Evolutionary conservation across 202 grass and related monocot genomes (phyloP).

Genomic region (Schoenoplectus triqueter): DNA sequence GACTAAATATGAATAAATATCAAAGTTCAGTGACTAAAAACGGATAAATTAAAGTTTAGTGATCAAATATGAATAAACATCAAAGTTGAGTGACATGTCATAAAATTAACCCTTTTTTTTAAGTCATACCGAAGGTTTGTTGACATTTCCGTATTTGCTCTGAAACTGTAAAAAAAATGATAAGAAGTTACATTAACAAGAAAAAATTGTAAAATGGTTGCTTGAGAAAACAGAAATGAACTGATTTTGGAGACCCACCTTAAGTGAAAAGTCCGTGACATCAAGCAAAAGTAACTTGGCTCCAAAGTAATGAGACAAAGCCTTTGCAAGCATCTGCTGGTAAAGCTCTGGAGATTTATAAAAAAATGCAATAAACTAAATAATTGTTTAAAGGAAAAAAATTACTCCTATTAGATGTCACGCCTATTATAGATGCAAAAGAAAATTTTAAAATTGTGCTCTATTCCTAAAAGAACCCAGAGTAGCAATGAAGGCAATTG

Average conservation of each 20-base stretch:
- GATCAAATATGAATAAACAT: too few species aligned
- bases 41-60: too few species aligned
- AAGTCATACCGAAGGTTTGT: slow-evolving; percentile 62
- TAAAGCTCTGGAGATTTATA: slow-evolving; percentile 70
- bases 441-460: neutral
- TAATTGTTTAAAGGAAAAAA: neutral
- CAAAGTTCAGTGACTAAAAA: too few species aligned
- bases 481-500: neutral
- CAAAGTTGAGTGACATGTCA: too few species aligned
- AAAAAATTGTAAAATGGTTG: slow-evolving; percentile 35
- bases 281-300: slow-evolving; percentile 77
- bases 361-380: neutral
- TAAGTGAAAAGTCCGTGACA: slow-evolving; percentile 79
- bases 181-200: neutral
- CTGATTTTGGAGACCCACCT: slow-evolving; percentile 51
- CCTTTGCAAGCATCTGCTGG: slow-evolving; percentile 79
- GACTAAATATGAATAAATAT: too few species aligned
- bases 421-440: neutral
- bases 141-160: slow-evolving; percentile 82
- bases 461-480: neutral
- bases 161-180: slow-evolving; percentile 65
- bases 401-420: neutral
- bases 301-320: slow-evolving; percentile 72
- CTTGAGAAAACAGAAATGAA: slow-evolving; percentile 27
- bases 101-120: neutral